Evolutionary conservation across 371 early-diverging fungal genomes (phyloP).

Genomic region (Zychaea mexicana): DNA sequence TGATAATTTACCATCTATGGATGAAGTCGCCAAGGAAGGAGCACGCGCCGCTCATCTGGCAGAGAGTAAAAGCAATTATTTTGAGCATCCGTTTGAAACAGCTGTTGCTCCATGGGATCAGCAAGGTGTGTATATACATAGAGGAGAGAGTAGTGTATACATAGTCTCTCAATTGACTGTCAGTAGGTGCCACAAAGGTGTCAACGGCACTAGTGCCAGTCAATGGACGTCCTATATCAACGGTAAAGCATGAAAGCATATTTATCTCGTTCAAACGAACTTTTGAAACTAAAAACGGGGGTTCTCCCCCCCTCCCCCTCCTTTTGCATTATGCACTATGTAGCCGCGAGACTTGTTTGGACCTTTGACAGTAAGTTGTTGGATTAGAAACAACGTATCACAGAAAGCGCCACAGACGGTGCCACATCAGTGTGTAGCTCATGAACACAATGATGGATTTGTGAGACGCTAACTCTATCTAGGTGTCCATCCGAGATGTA

Average conservation of each 20-base stretch:
- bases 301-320: no score
- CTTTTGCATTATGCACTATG: no score
- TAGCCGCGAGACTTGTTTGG: no score
- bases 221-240: neutral
- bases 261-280: no score
- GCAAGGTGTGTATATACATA: no score
- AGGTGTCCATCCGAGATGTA: slow-evolving; percentile 42
- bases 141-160: slow-evolving; percentile 20
- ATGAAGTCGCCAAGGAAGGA: slow-evolving; percentile 30
- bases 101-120: neutral
- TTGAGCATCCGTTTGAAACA: slow-evolving; percentile 44
- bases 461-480: no score
- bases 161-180: neutral
- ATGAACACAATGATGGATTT: neutral
- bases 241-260: neutral
- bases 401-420: no score
- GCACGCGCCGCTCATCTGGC: slow-evolving; percentile 11
- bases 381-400: no score
- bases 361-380: no score
- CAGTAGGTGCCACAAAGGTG: neutral
- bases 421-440: neutral
- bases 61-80: slow-evolving; percentile 32
- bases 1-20: slow-evolving; percentile 39
- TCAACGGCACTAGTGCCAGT: neutral
- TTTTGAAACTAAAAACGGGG: no score